Base-by-base conservation (phyloP, 176 grass and related monocot genomes). In the Hordeum marinum region DNA sequence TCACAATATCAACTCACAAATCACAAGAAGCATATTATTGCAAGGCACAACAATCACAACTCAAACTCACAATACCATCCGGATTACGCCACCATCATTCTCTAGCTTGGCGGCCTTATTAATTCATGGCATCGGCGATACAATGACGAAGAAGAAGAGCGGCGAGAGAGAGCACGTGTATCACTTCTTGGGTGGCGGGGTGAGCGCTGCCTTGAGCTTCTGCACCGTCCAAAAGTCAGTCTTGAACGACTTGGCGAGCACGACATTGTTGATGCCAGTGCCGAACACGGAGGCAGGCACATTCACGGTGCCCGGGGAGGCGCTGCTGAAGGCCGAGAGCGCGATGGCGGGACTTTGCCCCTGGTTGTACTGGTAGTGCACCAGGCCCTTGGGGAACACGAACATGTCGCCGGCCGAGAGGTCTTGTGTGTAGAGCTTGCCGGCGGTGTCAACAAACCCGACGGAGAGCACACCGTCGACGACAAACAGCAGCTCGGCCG, bases 401-500 rank as follows among this genome's bases (percentile, higher is more conserved):
- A 91, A 87, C 31, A 90, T 39, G 21, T 94, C 87, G 0, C 92
- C 81, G 6, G 20, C 1, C 37, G 20, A 24, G 4, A 85, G 79
- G 34, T 72, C 58, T 40, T 89, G 63, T 17, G 26, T 18, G 80
- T 80, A 89, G 72, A 89, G 76, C 65, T 59, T 63, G 66, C 69
- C 57, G 11, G 76, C 5, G 0, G 86, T 82, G 41, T 90, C 82
- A 41, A 94, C 76, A 31, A 94, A 89, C 17, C 83, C 89, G 31
- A 91, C 66, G 18, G 74, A 78, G 63, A 91, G 89, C 8, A 84
- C 54, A 14, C 89, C 89, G 2, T 69, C 11, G 40, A 91, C 0
- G 27, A 94, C 27, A 39, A 83, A 67, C 14, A 87, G 81, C 29
- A 94, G 75, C 87, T 94, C 89, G 3, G 89, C 72, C 9, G 87